Conservation (phyloP, 2,329 filamentous ascomycete genomes). For the Colletotrichum echinochloae region DNA sequence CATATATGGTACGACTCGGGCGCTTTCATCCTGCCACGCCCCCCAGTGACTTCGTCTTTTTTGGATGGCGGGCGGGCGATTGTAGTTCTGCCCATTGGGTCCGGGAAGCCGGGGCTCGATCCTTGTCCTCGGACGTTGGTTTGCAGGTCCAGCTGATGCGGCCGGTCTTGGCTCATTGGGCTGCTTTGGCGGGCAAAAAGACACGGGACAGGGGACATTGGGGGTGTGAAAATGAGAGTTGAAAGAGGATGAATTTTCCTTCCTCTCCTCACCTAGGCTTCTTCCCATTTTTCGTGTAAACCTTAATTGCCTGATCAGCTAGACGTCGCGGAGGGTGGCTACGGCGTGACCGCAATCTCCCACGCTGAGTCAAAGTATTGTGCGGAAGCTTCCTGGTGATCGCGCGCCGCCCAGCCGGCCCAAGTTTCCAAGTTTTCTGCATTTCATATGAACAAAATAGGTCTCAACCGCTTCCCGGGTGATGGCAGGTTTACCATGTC, state of each 20-base stretch:
- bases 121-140: conserved; percentile 13
- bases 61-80: no score
- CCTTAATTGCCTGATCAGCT: not conserved
- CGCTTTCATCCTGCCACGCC: conserved; percentile 20
- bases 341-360: conserved; percentile 28
- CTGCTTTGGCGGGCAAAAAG: not conserved
- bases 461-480: not conserved
- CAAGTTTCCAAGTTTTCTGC: not conserved
- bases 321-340: not conserved
- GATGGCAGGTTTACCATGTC: not conserved
- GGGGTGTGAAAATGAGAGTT: not conserved
- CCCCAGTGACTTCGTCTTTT: not conserved
- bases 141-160: conserved; percentile 10
- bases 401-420: not conserved
- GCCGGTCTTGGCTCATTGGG: conserved; percentile 14
- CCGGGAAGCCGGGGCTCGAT: not conserved
- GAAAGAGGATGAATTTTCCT: not conserved
- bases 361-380: conserved; percentile 7
- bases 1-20: conserved; percentile 31
- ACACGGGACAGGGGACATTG: not conserved
- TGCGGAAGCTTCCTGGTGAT: not conserved
- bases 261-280: not conserved
- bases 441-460: no score
- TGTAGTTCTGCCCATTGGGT: not conserved
- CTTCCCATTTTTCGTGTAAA: not conserved